phyloP scores from a whole-genome alignment of 75 land plant species.

The Pseudotsuga menziesii region DNA sequence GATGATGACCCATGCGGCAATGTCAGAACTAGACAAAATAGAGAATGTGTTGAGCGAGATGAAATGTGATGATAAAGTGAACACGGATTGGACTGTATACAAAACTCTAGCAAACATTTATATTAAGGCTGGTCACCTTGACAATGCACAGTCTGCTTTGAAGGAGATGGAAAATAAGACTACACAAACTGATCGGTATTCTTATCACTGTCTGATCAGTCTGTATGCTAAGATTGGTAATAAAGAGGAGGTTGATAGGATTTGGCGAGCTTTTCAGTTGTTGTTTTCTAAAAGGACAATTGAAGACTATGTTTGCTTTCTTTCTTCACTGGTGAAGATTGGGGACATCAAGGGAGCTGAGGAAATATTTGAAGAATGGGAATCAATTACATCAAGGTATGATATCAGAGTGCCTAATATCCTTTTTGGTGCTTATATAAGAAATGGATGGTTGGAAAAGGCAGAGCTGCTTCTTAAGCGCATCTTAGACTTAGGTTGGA shows the following conservation, averaged over 20 bases:
- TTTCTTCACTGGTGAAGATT: conserved; percentile 44
- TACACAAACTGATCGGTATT: conserved; percentile 20
- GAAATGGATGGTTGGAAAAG: conserved; percentile 28
- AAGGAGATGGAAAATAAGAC: conserved; percentile 51
- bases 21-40: conserved; percentile 33
- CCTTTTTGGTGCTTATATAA: conserved; percentile 47
- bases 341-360: conserved; percentile 51
- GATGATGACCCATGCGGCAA: conserved; percentile 34
- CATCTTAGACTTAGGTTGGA: conserved; percentile 26
- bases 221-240: conserved; percentile 35
- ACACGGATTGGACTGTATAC: conserved; percentile 52
- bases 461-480: conserved; percentile 40
- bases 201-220: conserved; percentile 41
- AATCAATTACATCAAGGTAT: conserved; percentile 23
- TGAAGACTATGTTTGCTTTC: conserved; percentile 44
- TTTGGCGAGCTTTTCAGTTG: conserved; percentile 45
- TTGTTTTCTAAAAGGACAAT: conserved; percentile 36
- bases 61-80: conserved; percentile 20
- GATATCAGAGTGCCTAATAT: conserved; percentile 42
- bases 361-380: conserved; percentile 48
- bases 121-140: conserved; percentile 15
- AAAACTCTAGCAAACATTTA: conserved; percentile 42
- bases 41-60: conserved; percentile 39
- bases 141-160: conserved; percentile 33
- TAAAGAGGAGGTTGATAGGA: conserved; percentile 35